Evolutionary conservation across 257 asterid species (phyloP).

Genomic region (Forsythia suspensa): DNA sequence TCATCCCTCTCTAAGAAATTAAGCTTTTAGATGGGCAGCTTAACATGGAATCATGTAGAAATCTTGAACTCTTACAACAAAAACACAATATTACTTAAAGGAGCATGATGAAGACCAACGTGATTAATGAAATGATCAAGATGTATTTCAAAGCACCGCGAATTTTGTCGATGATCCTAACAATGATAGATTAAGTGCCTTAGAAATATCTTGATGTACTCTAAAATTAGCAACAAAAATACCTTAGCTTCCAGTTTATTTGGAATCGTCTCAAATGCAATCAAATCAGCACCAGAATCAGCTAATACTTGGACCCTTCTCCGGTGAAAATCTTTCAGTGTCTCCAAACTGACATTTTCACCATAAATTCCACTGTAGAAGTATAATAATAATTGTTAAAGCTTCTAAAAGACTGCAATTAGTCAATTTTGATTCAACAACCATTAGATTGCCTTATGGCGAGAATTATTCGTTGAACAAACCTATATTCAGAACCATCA

Average conservation of each 20-base stretch:
- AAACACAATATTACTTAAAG: neutral
- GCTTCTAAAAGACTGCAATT: neutral
- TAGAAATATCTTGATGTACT: neutral
- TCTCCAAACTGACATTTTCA: constrained; percentile 40
- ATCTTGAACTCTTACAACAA: neutral
- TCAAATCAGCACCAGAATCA: constrained; percentile 71
- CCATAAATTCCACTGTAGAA: constrained; percentile 72
- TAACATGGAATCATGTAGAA: neutral
- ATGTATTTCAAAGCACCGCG: too few species aligned
- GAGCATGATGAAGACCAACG: neutral
- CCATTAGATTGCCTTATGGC: neutral
- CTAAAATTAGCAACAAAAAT: neutral
- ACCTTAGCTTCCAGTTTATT: constrained; percentile 81
- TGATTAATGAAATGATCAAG: too few species aligned
- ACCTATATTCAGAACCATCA: constrained; percentile 92
- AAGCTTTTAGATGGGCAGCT: too few species aligned
- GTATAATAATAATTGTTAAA: neutral
- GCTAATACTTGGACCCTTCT: constrained; percentile 78
- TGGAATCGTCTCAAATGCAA: constrained; percentile 90
- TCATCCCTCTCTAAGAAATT: too few species aligned
- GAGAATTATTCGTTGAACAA: neutral
- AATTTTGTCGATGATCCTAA: too few species aligned
- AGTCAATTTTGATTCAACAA: neutral
- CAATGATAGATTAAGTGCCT: too few species aligned
- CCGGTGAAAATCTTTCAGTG: constrained; percentile 79